Evolutionary conservation across 371 early-diverging fungal species (phyloP).

Genomic region (Apophysomyces ossiformis): DNA sequence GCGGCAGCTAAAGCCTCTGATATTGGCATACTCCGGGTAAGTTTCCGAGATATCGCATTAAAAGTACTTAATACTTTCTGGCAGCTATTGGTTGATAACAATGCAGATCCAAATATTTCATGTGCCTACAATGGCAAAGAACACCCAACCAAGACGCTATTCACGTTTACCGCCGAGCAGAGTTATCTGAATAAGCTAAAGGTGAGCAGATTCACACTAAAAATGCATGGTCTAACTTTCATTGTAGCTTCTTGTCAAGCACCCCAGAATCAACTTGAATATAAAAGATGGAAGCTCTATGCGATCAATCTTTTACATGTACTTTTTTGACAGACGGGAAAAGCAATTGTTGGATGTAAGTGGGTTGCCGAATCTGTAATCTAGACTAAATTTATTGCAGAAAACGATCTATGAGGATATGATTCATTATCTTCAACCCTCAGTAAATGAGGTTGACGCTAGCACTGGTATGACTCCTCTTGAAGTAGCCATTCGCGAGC

Average conservation of each 20-base stretch:
- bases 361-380: not conserved
- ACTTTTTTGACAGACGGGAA: constrained; percentile 28
- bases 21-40: not conserved
- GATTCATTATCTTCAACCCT: constrained; percentile 25
- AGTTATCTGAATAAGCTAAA: constrained; percentile 11
- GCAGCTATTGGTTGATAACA: not conserved
- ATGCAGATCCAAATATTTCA: not conserved
- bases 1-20: not conserved
- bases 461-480: constrained; percentile 55
- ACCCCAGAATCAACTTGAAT: constrained; percentile 42
- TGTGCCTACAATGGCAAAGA: not conserved
- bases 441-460: constrained; percentile 41
- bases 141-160: not conserved
- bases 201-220: constrained; percentile 15
- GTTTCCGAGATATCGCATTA: not conserved
- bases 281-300: constrained; percentile 25
- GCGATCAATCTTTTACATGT: constrained; percentile 51
- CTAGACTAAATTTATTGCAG: not conserved
- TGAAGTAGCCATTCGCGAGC: constrained; percentile 50
- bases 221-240: not conserved
- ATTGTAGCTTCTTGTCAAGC: constrained; percentile 37
- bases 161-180: not conserved
- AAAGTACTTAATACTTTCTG: not conserved
- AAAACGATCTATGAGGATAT: constrained; percentile 24
- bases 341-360: not conserved